phyloP scores from a whole-genome alignment of 768 basidiomycete genomes.

The Hypholoma fasciculare region DNA sequence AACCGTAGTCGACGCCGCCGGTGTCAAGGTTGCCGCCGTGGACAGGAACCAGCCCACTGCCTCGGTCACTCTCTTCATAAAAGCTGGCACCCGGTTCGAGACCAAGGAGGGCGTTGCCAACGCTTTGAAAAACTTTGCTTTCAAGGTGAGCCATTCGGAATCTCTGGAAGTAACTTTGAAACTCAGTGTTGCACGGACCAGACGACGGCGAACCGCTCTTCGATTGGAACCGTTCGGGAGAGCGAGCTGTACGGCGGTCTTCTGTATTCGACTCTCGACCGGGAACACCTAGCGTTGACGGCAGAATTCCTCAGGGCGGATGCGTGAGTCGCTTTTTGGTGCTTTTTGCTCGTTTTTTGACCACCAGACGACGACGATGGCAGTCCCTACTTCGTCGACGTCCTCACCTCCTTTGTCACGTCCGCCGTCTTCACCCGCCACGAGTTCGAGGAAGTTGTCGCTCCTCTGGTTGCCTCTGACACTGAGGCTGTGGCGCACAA shows the following conservation, averaged over 20 bases:
- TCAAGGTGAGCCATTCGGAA: slow-evolving; percentile 71
- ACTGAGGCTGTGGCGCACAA: slow-evolving; percentile 56
- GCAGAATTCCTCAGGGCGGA: slow-evolving; percentile 95
- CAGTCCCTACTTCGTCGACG: slow-evolving; percentile 88
- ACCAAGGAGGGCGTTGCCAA: slow-evolving; percentile 88
- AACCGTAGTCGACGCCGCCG: slow-evolving; percentile 76
- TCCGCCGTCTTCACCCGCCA: slow-evolving; percentile 81
- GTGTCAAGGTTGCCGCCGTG: slow-evolving; percentile 83
- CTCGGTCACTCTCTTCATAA: slow-evolving; percentile 86
- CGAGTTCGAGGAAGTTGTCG: slow-evolving; percentile 75
- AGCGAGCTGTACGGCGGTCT: slow-evolving; percentile 93
- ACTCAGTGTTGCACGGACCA: slow-evolving; percentile 29
- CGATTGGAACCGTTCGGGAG: slow-evolving; percentile 88
- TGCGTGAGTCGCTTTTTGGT: slow-evolving; percentile 67
- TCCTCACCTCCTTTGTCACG: slow-evolving; percentile 82
- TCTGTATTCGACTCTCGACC: slow-evolving; percentile 76
- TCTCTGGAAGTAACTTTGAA: background rate
- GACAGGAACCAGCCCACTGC: slow-evolving; percentile 85
- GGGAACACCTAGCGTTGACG: slow-evolving; percentile 91
- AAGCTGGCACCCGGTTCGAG: slow-evolving; percentile 91
- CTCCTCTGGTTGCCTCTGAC: slow-evolving; percentile 72
- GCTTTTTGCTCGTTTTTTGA: background rate
- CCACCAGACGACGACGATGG: slow-evolving; percentile 1
- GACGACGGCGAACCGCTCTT: slow-evolving; percentile 86
- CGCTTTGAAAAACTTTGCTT: slow-evolving; percentile 96